Evolutionary conservation across 768 basidiomycete genomes (phyloP).

Genomic region (Boletus insuetus): DNA sequence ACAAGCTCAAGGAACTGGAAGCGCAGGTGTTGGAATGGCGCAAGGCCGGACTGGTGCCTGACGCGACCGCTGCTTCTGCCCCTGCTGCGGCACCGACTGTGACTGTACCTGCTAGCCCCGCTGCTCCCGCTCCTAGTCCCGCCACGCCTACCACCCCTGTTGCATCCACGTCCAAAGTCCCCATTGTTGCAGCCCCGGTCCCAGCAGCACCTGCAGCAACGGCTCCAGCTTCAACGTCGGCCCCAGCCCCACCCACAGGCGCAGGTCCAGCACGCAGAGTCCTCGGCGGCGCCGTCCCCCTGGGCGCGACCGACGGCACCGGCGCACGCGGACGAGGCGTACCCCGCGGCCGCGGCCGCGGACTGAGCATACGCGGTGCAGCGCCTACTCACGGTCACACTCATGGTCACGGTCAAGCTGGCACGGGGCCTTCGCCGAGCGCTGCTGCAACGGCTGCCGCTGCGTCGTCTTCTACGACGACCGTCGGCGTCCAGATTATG

Average conservation of each 20-base stretch:
- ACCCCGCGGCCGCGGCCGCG: constrained; percentile 30
- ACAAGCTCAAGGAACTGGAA: constrained; percentile 67
- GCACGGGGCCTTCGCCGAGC: no score
- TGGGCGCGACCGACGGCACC: constrained; percentile 20
- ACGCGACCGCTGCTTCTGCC: constrained; percentile 27
- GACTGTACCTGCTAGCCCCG: constrained; percentile 8
- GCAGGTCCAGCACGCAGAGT: constrained; percentile 33
- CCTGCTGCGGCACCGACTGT: constrained; percentile 13
- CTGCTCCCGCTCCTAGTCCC: constrained; percentile 16
- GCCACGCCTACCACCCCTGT: constrained; percentile 29
- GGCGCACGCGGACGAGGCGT: constrained; percentile 36
- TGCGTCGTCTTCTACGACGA: constrained; percentile 17
- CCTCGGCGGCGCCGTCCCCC: constrained; percentile 28
- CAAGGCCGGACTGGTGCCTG: constrained; percentile 47
- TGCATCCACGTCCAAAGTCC: constrained; percentile 23
- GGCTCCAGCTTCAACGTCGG: constrained; percentile 14
- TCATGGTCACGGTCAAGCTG: no score
- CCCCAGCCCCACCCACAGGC: constrained; percentile 22
- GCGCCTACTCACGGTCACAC: constrained; percentile 18
- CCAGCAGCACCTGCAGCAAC: constrained; percentile 7
- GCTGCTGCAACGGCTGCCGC: constrained; percentile 12
- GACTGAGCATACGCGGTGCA: constrained; percentile 31
- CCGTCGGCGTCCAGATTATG: constrained; percentile 53
- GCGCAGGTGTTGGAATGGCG: constrained; percentile 57
- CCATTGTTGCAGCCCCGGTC: constrained; percentile 8